Evolutionary conservation across 768 basidiomycete species (phyloP).

Genomic region (Imleria badia): DNA sequence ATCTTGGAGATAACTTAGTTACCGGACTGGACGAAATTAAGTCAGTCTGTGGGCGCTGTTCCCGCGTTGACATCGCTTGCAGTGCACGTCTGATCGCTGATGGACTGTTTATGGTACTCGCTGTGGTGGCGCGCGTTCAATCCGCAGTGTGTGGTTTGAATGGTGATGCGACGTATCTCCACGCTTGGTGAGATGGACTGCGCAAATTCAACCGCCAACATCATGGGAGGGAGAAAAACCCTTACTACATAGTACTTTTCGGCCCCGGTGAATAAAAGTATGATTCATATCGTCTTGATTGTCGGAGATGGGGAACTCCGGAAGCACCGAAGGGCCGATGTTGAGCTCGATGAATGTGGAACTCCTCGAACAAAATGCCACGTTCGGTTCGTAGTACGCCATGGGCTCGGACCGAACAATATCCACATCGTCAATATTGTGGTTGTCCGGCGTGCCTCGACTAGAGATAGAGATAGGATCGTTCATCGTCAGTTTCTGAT

Average conservation of each 20-base stretch:
- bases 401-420: too few species aligned
- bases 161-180: slow-evolving; percentile 4
- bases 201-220: not conserved
- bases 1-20: slow-evolving; percentile 21
- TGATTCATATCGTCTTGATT: not conserved
- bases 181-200: not conserved
- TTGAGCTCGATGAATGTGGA: not conserved
- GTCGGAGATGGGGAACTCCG: not conserved
- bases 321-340: not conserved
- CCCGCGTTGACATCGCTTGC: slow-evolving; percentile 18
- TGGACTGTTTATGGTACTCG: not conserved
- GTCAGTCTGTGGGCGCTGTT: slow-evolving; percentile 12
- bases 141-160: not conserved
- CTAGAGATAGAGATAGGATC: not conserved
- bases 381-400: too few species aligned
- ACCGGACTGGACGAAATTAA: slow-evolving; percentile 1
- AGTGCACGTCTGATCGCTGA: slow-evolving; percentile 15
- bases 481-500: too few species aligned
- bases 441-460: too few species aligned
- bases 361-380: too few species aligned
- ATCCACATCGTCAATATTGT: too few species aligned
- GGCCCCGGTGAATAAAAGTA: not conserved
- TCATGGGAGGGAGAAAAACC: not conserved
- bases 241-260: too few species aligned
- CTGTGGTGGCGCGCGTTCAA: not conserved